These are phyloP conservation scores for Tuber aestivum DNA, from an alignment of 495 filamentous ascomycete species.

Conservation along the genomic window DNA sequence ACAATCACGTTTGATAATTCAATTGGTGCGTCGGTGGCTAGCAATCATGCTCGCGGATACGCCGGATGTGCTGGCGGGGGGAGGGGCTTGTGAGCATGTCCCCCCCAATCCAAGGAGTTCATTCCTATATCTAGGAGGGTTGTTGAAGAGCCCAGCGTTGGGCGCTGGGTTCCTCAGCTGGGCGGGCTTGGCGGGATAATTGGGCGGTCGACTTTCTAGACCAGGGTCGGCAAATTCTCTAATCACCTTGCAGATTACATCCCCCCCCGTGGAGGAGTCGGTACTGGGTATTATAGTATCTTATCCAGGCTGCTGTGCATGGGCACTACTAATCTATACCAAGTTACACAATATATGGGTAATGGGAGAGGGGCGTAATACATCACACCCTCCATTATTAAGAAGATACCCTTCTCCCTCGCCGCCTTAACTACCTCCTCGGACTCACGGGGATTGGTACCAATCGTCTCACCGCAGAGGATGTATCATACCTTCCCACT, in stretches of 20 bases:
- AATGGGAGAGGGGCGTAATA: too few relatives aligned
- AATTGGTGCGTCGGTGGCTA: not conserved
- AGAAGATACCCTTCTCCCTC: constrained; percentile 45
- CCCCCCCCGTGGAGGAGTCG: not conserved
- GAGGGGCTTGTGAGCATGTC: too few relatives aligned
- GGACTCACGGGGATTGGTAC: constrained; percentile 44
- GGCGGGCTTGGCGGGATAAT: not conserved
- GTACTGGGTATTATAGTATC: not conserved
- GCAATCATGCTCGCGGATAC: not conserved
- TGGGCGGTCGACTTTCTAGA: not conserved
- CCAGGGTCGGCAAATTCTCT: not conserved
- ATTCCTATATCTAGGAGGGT: not conserved
- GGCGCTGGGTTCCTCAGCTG: not conserved
- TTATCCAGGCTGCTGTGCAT: not conserved
- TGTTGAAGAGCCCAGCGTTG: not conserved
- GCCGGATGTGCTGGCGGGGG: not conserved
- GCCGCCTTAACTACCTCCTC: constrained; percentile 46
- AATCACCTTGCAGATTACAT: not conserved
- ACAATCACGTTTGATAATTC: not conserved
- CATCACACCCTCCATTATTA: constrained; percentile 45
- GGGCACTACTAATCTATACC: not conserved
- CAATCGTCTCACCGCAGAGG: constrained; percentile 48
- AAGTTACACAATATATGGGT: not conserved
- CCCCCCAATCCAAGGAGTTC: not conserved
- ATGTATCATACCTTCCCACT: constrained; percentile 40